Evolutionary conservation across 2,329 filamentous ascomycete genomes (phyloP), one percentile per base, ranked within the genome.

Genomic region (Pestalotiopsis sp.): DNA sequence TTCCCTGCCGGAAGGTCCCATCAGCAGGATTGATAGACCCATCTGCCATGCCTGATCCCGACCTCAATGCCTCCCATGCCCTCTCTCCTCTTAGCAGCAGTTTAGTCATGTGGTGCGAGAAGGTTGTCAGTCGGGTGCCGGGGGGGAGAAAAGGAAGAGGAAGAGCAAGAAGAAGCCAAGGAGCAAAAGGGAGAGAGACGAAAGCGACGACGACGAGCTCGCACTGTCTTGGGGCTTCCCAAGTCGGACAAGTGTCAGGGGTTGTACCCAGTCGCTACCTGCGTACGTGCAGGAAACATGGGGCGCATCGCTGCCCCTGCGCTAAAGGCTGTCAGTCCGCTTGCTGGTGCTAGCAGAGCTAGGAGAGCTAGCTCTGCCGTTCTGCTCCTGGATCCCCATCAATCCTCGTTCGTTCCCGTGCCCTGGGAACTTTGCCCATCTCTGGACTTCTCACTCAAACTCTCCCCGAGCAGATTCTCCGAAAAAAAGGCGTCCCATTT

Each of bases 171-270:
- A 52, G 23, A 36, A 23, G 23, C 57, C 23, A 38, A 23, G 25
- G 17, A 45, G 45, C 17, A n/a, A 52, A 52, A 52, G 20, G 23
- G 23, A 23, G 13, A 14, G 23, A 23, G 13, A 14, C 60, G 7
- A 63, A 31, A 14, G 23, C 38, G 13, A 36, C 9, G 17, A 38
- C 60, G 20, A 3, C 31, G 25, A 31, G 25, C 31, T 66, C n/a
- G 31, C 49, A 66, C 63, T 66, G 63, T 66, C 63, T 66, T 23
- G n/a, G 45, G 45, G 39, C 23, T 56, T 66, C 63, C 63, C 52
- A 66, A 66, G 41, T 38, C n/a, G 63, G 63, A 49, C 63, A 66
- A 66, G 63, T 36, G 41, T 38, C 63, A 66, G 63, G 63, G 63
- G 63, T 66, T 49, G 27, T 23, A 66, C 41, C 49, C 52, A 36